phyloP scores from a whole-genome alignment of 257 asterid genomes.

The Solanum ahanhuiri region DNA sequence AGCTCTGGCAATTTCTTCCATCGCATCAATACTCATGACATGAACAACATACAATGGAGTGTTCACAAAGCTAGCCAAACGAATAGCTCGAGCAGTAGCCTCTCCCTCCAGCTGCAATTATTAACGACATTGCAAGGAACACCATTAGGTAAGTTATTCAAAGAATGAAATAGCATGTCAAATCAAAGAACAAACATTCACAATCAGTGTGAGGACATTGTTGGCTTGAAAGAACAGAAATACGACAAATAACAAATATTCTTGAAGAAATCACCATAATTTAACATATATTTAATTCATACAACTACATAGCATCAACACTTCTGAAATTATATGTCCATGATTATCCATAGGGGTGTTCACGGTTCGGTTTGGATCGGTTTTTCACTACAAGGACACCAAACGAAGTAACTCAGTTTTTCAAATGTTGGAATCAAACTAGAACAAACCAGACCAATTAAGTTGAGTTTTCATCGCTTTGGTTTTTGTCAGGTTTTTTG shows the following conservation, averaged over 20 bases:
- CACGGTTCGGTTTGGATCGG: background rate
- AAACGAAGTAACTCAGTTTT: background rate
- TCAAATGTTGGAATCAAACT: background rate
- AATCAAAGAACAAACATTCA: background rate
- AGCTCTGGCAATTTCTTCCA: constrained; percentile 97
- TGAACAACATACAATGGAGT: constrained; percentile 90
- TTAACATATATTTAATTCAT: background rate
- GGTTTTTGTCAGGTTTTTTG: background rate
- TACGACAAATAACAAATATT: background rate
- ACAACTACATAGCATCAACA: background rate
- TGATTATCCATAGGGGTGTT: background rate
- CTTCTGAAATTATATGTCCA: background rate
- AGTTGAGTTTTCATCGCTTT: background rate
- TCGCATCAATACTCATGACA: constrained; percentile 98
- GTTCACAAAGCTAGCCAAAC: constrained; percentile 88
- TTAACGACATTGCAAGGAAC: background rate
- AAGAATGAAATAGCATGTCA: background rate
- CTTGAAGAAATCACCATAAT: background rate
- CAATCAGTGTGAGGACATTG: background rate
- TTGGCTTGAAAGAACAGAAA: background rate
- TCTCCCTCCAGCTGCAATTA: constrained; percentile 81
- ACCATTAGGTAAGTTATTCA: background rate
- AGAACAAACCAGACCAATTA: background rate
- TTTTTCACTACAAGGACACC: background rate
- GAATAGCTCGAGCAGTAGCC: constrained; percentile 92